phyloP scores from a whole-genome alignment of 495 filamentous ascomycete genomes.

The Pseudoneurospora amorphoporcata region DNA sequence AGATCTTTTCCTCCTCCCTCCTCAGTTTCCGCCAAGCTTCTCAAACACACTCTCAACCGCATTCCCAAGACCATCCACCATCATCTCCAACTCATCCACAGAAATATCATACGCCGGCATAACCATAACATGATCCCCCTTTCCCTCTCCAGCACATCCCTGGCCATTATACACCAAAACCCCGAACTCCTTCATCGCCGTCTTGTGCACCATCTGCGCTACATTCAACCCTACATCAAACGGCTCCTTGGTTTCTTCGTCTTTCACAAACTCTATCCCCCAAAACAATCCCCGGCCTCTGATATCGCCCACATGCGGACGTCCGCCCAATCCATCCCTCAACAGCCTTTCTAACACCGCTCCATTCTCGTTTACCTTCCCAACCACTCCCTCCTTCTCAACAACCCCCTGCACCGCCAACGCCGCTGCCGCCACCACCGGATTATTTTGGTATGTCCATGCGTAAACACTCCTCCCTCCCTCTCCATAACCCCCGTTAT shows the following conservation, averaged over 20 bases:
- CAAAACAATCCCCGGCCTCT: slow-evolving; percentile 55
- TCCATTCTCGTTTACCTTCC: slow-evolving; percentile 40
- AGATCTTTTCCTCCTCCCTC: neutral
- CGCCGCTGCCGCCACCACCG: slow-evolving; percentile 44
- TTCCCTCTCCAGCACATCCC: slow-evolving; percentile 52
- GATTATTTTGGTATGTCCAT: slow-evolving; percentile 52
- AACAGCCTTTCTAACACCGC: slow-evolving; percentile 35
- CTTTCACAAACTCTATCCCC: slow-evolving; percentile 48
- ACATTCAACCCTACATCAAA: slow-evolving; percentile 32
- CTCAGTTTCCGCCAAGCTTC: neutral
- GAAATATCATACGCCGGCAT: slow-evolving; percentile 30
- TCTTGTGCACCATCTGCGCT: slow-evolving; percentile 40
- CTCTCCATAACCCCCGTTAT: slow-evolving; percentile 42
- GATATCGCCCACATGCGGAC: slow-evolving; percentile 53
- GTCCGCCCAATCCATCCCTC: slow-evolving; percentile 26
- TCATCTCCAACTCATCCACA: slow-evolving; percentile 41
- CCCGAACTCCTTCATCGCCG: slow-evolving; percentile 37
- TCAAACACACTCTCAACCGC: neutral
- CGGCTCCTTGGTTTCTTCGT: slow-evolving; percentile 35
- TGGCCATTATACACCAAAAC: slow-evolving; percentile 59
- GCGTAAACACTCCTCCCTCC: slow-evolving; percentile 40
- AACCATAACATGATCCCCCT: slow-evolving; percentile 63
- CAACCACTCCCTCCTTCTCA: slow-evolving; percentile 36
- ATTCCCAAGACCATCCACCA: slow-evolving; percentile 31
- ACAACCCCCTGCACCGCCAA: slow-evolving; percentile 45